Base-by-base conservation (phyloP, 257 asterid genomes). In the Solanum rostratum region DNA sequence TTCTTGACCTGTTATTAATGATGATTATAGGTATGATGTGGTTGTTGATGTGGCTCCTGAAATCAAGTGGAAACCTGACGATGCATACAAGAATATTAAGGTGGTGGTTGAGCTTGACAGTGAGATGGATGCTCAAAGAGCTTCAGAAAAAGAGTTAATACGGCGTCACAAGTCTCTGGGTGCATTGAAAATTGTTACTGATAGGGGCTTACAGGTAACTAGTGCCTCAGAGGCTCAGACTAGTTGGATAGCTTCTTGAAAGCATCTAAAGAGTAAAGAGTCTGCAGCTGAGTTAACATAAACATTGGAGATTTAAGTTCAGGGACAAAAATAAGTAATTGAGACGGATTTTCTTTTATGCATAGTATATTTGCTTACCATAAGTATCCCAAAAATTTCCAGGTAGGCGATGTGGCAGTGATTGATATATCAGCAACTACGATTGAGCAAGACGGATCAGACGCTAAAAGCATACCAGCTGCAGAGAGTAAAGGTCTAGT, bases 371-470 rank as follows among this genome's bases (percentile, higher is more conserved):
- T 37, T 33, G 46, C 20, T 76, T 50, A 15, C 41, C 81, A 2
- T 50, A 16, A 49, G 82, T 27, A 29, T 76, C 45, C 45, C 27
- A 76, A 76, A 49, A 76, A 0, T 0, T 10, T 76, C 62, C 90
- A 96, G 98, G 84, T 93, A 12, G 98, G 99, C 20, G 99, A 96
- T 93, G 99, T 96, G 43, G 97, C 98, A 10, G 88, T 95, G 84
- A 93, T 96, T 84, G 98, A 96, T 90, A 87, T 96, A 90, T 95
- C 99, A 60, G 98, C 99, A 43, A 85, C 88, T 45, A 95, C 97
- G 24, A 90, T 96, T 45, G 98, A 91, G 90, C 88, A 91, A 88
- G 98, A 92, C 84, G 97, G 91, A 88, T 89, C 97, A 55, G 87
- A 88, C 79, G 90, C 90, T 53, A 88, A 91, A 91, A 89, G 63